Base-by-base conservation (phyloP, 108 stramenopile species). In the Nitzschia sp. region DNA sequence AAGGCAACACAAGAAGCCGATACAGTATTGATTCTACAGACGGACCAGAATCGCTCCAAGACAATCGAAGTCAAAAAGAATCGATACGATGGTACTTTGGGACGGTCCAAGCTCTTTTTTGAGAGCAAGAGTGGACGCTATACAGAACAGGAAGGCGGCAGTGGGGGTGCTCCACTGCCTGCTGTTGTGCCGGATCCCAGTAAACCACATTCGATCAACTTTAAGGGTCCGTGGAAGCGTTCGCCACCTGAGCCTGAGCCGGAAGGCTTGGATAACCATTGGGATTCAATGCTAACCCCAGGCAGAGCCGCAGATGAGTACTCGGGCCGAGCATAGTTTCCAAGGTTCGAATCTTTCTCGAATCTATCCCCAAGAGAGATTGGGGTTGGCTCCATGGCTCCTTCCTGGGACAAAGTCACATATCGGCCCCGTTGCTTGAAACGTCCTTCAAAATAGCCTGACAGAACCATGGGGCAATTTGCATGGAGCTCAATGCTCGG, bases 1-100 rank as follows among this genome's bases (percentile, higher is more conserved):
- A 99, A 99, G 82, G 97, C 97, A 15, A 97, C 99, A 13, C 99
- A 99, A 83, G 99, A 99, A 77, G 98, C 97, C n/a, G 99, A 99
- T 70, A 95, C 89, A 18, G 98, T 99, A 23, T 54, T 98, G 42
- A 98, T 99, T 51, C 72, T 99, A 65, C 99, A 99, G 79, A 84
- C 79, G 38, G 95, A 91, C 63, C 76, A 69, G n/a, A 80, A 76
- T 26, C 66, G 85, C 48, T n/a, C n/a, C n/a, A 98, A 98, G 84
- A 91, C 73, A 48, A 35, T 99, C 11, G 99, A 99, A 54, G 96
- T 99, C 3, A 89, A 83, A 66, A 99, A 99, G 93, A 99, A 99
- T 79, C 89, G 99, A 28, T 98, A 85, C 70, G 96, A 97, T 68
- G 99, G 99, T 9, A 86, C 87, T 3, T 65, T 97, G 18, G 99